Percentiles rank a stretch among this genome's conserved stretches.
Evolutionary conservation across 2,329 filamentous ascomycete genomes (phyloP).

Genomic region (Fusarium sp.): DNA sequence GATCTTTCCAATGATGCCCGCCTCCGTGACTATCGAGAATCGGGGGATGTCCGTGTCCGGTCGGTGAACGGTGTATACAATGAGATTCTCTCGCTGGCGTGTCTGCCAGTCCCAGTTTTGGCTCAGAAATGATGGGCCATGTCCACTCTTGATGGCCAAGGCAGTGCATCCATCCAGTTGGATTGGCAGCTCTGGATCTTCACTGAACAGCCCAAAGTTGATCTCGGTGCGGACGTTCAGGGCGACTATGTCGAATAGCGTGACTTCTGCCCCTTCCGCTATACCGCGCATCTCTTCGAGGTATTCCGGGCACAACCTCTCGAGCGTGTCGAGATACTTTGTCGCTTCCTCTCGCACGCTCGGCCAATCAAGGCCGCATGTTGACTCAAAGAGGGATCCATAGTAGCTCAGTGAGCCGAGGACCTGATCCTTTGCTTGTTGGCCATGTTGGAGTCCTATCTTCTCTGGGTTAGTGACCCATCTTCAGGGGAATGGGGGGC

Average conservation of each 20-base stretch:
- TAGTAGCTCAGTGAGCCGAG: background rate
- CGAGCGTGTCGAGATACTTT: background rate
- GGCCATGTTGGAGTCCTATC: background rate
- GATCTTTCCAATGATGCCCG: background rate
- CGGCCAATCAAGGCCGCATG: background rate
- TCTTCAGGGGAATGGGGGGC: background rate
- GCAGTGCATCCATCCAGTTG: background rate
- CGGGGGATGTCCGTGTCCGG: background rate
- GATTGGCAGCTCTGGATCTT: background rate
- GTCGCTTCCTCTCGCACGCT: background rate
- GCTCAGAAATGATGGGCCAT: background rate
- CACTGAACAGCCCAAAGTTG: background rate
- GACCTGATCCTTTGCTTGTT: background rate
- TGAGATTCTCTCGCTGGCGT: background rate
- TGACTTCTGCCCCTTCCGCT: background rate
- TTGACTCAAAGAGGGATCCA: background rate
- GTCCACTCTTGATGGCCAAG: background rate
- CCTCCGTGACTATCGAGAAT: background rate
- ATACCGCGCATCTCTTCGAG: background rate
- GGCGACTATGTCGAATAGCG: background rate
- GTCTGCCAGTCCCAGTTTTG: background rate
- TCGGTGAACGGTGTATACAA: background rate
- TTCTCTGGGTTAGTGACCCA: background rate
- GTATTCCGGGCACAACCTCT: background rate
- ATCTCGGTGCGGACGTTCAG: background rate